Base-by-base conservation (phyloP, 1,284 basidiomycete species). In the Puccinia brachypodii region DNA sequence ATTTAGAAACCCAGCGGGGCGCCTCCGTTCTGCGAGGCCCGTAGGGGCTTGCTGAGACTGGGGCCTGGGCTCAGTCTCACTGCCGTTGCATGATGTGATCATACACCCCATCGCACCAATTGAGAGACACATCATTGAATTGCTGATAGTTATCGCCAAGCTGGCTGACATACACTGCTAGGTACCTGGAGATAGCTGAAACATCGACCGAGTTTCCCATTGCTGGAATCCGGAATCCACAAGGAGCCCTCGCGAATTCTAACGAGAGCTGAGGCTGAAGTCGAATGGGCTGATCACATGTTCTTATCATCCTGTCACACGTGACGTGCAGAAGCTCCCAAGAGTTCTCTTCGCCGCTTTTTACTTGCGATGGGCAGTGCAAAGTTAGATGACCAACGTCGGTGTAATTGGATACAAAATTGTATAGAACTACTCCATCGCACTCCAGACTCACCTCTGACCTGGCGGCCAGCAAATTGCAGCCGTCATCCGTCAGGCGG, bases 391-490 rank as follows among this genome's bases (percentile, higher is more conserved):
- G 22, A 42, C 38, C 9, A 38, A 42, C n/a, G n/a, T n/a, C n/a
- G 28, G 36, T 19, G 64, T 40, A 40, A 7, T 68, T 68, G 64
- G 14, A 25, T 56, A 25, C 11, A 56, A 22, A 4, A 40, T n/a
- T n/a, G 38, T 68, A 36, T 68, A 42, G 28, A 14, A 44, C n/a
- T 56, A 25, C n/a, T 25, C 3, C 44, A 42, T 42, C 64, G 13
- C 25, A 19, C 31, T 62, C 60, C 60, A 62, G 60, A 44, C 38
- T 25, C 40, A 25, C 38, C 22, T 44, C 16, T 22, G 36, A 42
- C 64, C 64, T 68, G 64, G 64, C 40, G 64, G 64, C 40, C 40
- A 19, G 50, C 60, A 68, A 44, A 6, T 11, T 68, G 22, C 64
- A 16, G n/a, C 19, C 40, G n/a, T 38, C 64, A 25, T 36, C 8